Base-by-base conservation (phyloP, 305 asterid species). In the Plantago coronopus region DNA sequence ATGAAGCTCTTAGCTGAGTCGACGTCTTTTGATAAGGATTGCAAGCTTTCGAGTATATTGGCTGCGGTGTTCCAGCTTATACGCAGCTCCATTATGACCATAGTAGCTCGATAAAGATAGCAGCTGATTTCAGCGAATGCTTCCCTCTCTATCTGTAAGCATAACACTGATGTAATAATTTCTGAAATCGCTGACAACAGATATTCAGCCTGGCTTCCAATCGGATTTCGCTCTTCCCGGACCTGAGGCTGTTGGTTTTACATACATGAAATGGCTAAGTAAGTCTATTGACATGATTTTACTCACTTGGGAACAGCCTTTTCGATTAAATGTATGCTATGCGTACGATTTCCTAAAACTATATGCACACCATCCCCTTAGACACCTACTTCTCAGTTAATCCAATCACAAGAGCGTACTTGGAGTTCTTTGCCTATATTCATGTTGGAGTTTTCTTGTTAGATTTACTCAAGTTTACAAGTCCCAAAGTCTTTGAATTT, bases 51-150 rank as follows among this genome's bases (percentile, higher is more conserved):
- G 12, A 66, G 40, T 11, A 76, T 80, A 43, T 72, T 69, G 18
- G 81, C 25, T 7, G 87, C 80, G 17, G 65, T 77, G 29, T 60
- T 79, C 71, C 72, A 57, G 69, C 67, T 76, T 34, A 66, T 57
- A 22, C 57, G 79, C 61, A 83, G 75, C 76, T 88, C 96, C 84
- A 65, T 74, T 62, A 88, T 69, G 13, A 83, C 65, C 3, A 72
- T 63, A 1, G 89, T 83, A 9, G 76, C 79, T 7, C 96, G 82
- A 65, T 88, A 85, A 19, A 88, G 73, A 69, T 76, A 85, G 77
- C 91, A 81, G 23, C 96, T 84, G 13, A 88, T 75, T 63, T 74
- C 75, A 4, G 70, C 58, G 75, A 85, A 83, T 19, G 59, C 67
- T 55, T 85, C 91, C 25, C 64, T 71, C 65, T 88, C 83, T 54